Evolutionary conservation across 1,284 basidiomycete species (phyloP).

Genomic region (Omphalotus olearius): DNA sequence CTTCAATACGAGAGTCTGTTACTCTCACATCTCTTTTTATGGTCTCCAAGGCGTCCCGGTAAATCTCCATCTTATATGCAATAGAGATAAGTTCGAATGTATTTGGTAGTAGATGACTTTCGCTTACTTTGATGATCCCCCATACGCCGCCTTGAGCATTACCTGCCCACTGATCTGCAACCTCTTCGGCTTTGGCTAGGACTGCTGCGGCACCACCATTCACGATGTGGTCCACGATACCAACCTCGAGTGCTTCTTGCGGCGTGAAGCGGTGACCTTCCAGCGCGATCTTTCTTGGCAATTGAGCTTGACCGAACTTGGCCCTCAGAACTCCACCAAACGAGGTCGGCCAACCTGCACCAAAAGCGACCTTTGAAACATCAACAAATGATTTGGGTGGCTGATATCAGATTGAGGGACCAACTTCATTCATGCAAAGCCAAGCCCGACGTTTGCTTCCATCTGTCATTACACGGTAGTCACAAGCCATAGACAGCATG

Average conservation of each 20-base stretch:
- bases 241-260: conserved; percentile 60
- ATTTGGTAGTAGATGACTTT: neutral
- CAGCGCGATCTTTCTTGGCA: conserved; percentile 74
- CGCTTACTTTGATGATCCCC: conserved; percentile 58
- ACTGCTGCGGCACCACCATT: conserved; percentile 55
- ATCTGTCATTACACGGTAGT: conserved; percentile 88
- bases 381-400: neutral
- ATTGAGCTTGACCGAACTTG: conserved; percentile 59
- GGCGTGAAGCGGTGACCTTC: conserved; percentile 85
- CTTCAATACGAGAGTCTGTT: conserved; percentile 31
- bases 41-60: conserved; percentile 38
- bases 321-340: conserved; percentile 64
- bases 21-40: conserved; percentile 33
- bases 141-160: conserved; percentile 56
- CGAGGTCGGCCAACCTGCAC: conserved; percentile 73
- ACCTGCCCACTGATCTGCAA: conserved; percentile 46
- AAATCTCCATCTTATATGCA: conserved; percentile 35
- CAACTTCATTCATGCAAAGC: conserved; percentile 91
- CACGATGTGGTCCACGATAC: conserved; percentile 73
- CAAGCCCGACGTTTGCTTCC: conserved; percentile 75
- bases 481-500: conserved; percentile 78
- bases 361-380: conserved; percentile 73
- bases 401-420: conserved; percentile 18
- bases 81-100: conserved; percentile 4
- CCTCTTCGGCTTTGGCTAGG: conserved; percentile 52